A percentile compares a stretch with the other conserved stretches of the same genome.
These are phyloP conservation scores for Annulohypoxylon moriforme DNA, from an alignment of 495 filamentous ascomycete genomes.

Conservation along the genomic window DNA sequence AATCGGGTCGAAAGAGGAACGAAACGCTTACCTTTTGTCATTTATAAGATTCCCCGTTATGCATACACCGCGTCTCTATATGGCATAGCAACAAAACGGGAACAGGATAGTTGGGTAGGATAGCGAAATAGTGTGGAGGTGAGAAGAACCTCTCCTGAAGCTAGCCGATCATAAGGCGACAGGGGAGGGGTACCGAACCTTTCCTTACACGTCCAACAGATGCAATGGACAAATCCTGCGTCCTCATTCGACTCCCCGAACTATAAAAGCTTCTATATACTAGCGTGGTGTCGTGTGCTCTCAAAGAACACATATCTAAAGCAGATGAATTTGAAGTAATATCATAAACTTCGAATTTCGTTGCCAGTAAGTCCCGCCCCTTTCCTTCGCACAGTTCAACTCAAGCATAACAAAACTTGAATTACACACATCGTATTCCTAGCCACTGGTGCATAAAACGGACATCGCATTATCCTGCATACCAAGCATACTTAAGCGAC, in stretches of 20 bases:
- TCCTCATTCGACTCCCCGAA: slow-evolving; percentile 17
- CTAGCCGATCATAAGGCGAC: slow-evolving; percentile 27
- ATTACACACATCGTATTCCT: slow-evolving; percentile 16
- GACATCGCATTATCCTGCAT: slow-evolving; percentile 32
- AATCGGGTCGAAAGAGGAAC: neutral
- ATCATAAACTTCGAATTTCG: slow-evolving; percentile 24
- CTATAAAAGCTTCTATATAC: slow-evolving; percentile 25
- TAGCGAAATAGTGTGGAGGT: slow-evolving; percentile 22
- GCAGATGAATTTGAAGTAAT: slow-evolving; percentile 13
- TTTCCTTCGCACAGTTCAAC: slow-evolving; percentile 8
- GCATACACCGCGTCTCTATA: neutral
- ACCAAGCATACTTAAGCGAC: slow-evolving; percentile 20
- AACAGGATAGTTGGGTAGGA: slow-evolving; percentile 13
- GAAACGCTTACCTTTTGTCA: slow-evolving; percentile 6
- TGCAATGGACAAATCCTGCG: slow-evolving; percentile 30
- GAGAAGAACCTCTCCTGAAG: slow-evolving; percentile 33
- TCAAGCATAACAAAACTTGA: slow-evolving; percentile 24
- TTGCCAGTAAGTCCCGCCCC: neutral
- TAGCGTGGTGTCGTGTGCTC: slow-evolving; percentile 35
- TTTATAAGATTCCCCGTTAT: neutral
- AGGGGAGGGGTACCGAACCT: slow-evolving; percentile 30
- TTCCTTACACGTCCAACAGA: slow-evolving; percentile 22
- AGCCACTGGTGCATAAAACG: slow-evolving; percentile 14
- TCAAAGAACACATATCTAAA: slow-evolving; percentile 2
- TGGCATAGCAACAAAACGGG: slow-evolving; percentile 16